Conservation (phyloP, 495 filamentous ascomycete genomes). For the Podospora comata region DNA sequence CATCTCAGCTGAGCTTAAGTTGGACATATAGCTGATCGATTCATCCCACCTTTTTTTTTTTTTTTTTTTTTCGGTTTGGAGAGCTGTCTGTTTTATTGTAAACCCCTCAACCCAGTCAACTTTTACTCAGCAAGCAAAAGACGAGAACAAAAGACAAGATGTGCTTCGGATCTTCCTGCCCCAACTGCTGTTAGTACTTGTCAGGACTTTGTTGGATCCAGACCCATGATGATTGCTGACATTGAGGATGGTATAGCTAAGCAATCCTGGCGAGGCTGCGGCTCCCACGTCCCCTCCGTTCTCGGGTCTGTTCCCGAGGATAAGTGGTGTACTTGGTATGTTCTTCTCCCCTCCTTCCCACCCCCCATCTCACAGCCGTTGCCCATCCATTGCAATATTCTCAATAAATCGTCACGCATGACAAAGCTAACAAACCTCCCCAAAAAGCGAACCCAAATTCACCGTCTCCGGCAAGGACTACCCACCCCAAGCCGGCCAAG, state of each 20-base stretch:
- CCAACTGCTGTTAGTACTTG: slow-evolving; percentile 34
- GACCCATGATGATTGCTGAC: background rate
- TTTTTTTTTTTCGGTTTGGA: too few species aligned
- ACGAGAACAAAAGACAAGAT: slow-evolving; percentile 26
- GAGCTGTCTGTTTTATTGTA: background rate
- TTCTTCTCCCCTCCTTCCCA: background rate
- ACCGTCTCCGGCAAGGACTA: slow-evolving; percentile 57
- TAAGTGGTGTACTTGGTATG: slow-evolving; percentile 56
- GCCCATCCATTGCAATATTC: background rate
- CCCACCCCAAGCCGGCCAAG: slow-evolving; percentile 50
- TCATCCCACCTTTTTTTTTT: background rate
- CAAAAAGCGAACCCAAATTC: slow-evolving; percentile 46
- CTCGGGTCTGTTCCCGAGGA: slow-evolving; percentile 54
- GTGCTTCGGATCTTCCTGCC: slow-evolving; percentile 41
- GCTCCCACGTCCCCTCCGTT: slow-evolving; percentile 59
- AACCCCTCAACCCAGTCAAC: background rate
- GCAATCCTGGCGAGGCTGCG: slow-evolving; percentile 66
- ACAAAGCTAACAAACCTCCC: background rate
- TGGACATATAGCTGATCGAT: background rate
- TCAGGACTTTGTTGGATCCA: too few species aligned
- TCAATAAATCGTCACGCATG: background rate
- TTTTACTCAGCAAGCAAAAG: background rate
- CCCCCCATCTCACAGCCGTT: background rate
- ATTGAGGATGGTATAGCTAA: slow-evolving; percentile 47
- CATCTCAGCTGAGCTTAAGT: background rate